phyloP scores from a whole-genome alignment of 2,329 filamentous ascomycete genomes.

The Venturiaceae sp. region DNA sequence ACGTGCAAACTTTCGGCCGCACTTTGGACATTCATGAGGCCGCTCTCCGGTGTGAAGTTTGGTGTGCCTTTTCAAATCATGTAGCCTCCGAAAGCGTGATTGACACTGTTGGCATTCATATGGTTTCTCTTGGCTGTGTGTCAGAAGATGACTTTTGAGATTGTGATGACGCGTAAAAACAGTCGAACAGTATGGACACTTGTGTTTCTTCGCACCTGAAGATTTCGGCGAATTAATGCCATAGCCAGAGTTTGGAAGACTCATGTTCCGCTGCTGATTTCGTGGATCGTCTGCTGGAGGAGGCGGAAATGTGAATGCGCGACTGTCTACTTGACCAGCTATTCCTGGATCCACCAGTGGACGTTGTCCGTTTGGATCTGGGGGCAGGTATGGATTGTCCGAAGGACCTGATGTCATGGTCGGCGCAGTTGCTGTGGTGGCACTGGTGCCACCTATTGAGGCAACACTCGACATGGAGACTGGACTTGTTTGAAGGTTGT shows the following conservation, averaged over 20 bases:
- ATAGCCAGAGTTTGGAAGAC: constrained; percentile 45
- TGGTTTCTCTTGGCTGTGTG: constrained; percentile 96
- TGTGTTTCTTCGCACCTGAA: constrained; percentile 72
- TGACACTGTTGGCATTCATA: constrained; percentile 91
- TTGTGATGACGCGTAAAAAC: constrained; percentile 98
- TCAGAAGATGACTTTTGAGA: constrained; percentile 91
- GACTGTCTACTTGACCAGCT: constrained; percentile 31
- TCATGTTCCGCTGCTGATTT: constrained; percentile 46
- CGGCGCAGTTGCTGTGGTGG: constrained; percentile 38
- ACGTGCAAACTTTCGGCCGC: constrained; percentile 86
- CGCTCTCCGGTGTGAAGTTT: constrained; percentile 96
- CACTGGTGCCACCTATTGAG: constrained; percentile 37
- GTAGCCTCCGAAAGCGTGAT: constrained; percentile 81
- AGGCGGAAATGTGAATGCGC: constrained; percentile 57
- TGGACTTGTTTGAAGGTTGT: constrained; percentile 41
- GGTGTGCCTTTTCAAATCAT: constrained; percentile 91
- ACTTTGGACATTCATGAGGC: constrained; percentile 90
- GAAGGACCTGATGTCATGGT: constrained; percentile 35
- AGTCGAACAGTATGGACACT: constrained; percentile 91
- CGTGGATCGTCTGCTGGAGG: constrained; percentile 38
- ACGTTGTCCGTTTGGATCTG: constrained; percentile 15
- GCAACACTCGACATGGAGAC: constrained; percentile 45
- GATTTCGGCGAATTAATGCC: constrained; percentile 51
- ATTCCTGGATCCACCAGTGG: constrained; percentile 6
- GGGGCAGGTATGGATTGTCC: constrained; percentile 28